Evolutionary conservation across 495 filamentous ascomycete species (phyloP).

Genomic region (Evansstolkia leycettana): DNA sequence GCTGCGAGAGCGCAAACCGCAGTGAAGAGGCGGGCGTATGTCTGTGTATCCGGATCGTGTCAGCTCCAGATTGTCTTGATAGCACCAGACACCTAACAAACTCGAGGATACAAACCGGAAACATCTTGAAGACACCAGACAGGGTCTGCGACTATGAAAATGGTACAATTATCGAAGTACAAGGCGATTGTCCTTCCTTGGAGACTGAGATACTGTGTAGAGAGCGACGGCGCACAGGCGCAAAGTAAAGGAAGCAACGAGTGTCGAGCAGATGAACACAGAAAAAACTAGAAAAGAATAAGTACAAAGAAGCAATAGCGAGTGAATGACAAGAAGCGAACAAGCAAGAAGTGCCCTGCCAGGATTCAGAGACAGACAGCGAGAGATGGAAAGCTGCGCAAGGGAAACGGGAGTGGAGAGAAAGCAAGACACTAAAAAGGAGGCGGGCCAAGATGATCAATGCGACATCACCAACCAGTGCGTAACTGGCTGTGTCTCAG

Average conservation of each 20-base stretch:
- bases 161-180: too few relatives aligned
- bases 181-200: too few relatives aligned
- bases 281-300: slow-evolving; percentile 3
- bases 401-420: too few relatives aligned
- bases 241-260: slow-evolving; percentile 12
- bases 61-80: not conserved
- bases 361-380: not conserved
- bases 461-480: too few relatives aligned
- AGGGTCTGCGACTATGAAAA: too few relatives aligned
- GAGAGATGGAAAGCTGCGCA: too few relatives aligned
- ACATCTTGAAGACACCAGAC: slow-evolving; percentile 4
- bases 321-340: too few relatives aligned
- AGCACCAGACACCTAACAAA: not conserved
- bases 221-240: slow-evolving; percentile 13
- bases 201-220: too few relatives aligned
- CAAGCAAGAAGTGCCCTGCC: not conserved
- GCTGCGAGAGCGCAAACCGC: slow-evolving; percentile 31
- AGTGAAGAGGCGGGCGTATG: slow-evolving; percentile 24
- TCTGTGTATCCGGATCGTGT: slow-evolving; percentile 7
- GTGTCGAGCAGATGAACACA: slow-evolving; percentile 6
- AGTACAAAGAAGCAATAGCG: not conserved
- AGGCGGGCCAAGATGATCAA: too few relatives aligned
- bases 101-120: slow-evolving; percentile 1
- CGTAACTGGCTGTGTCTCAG: too few relatives aligned
- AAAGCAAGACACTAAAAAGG: too few relatives aligned